These are phyloP conservation scores for Wallacemonas collosoma DNA, from an alignment of 208 protist genomes.

Conservation along the genomic window DNA sequence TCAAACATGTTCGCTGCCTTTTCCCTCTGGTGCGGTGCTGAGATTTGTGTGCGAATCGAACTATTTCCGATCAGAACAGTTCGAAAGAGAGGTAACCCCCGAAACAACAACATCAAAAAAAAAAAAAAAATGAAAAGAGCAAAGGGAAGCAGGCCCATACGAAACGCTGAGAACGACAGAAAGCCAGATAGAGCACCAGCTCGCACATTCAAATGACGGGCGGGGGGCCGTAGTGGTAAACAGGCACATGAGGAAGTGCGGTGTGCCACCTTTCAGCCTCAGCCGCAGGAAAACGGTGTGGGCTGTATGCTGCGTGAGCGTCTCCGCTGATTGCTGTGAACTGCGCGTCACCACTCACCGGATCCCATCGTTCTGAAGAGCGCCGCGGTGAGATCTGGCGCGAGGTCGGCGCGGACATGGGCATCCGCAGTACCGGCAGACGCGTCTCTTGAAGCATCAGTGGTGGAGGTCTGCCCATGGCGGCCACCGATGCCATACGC, in stretches of 20 bases:
- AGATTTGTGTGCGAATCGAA: too few species aligned
- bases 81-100: background rate
- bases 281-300: too few species aligned
- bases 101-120: constrained; percentile 9
- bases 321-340: too few species aligned
- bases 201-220: background rate
- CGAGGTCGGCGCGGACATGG: constrained; percentile 5
- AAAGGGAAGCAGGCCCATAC: background rate
- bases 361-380: background rate
- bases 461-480: constrained; percentile 23
- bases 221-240: constrained; percentile 5
- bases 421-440: background rate
- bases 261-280: too few species aligned
- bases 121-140: background rate
- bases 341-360: background rate
- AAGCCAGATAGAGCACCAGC: background rate
- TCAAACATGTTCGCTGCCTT: too few species aligned
- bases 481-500: constrained; percentile 10
- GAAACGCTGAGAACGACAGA: background rate
- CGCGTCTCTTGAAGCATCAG: constrained; percentile 25
- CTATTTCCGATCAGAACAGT: background rate
- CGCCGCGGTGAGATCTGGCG: constrained; percentile 3
- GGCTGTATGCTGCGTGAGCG: too few species aligned
- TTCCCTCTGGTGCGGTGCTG: too few species aligned
- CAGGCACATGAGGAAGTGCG: background rate